A percentile compares a stretch with the other conserved stretches of the same genome.
Evolutionary conservation across 495 filamentous ascomycete genomes (phyloP).

Genomic region (Daldinia loculata): DNA sequence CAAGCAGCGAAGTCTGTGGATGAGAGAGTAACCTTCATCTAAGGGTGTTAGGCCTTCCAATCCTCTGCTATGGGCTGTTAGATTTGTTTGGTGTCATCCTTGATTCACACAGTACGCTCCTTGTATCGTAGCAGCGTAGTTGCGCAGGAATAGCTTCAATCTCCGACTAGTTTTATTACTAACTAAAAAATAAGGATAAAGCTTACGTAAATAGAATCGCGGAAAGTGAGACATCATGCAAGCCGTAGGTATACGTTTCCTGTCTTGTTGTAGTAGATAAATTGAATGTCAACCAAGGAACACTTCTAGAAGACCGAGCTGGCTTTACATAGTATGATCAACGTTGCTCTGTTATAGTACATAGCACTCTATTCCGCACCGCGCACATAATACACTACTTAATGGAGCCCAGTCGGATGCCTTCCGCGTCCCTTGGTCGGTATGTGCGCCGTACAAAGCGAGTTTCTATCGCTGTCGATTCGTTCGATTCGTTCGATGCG

Average conservation of each 20-base stretch:
- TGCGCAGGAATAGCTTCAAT: constrained; percentile 3
- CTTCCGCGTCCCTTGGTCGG: constrained; percentile 24
- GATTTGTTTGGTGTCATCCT: constrained; percentile 12
- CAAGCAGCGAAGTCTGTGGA: constrained; percentile 15
- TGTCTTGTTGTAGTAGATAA: constrained; percentile 36
- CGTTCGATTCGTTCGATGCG: neutral
- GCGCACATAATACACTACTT: constrained; percentile 12
- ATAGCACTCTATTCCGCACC: constrained; percentile 9
- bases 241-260: constrained; percentile 26
- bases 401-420: constrained; percentile 33
- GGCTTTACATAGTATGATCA: constrained; percentile 27
- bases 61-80: neutral
- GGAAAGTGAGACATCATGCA: constrained; percentile 32
- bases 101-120: constrained; percentile 14
- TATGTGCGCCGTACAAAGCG: neutral
- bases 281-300: constrained; percentile 30
- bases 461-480: neutral
- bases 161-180: neutral
- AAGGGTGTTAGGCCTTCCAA: neutral
- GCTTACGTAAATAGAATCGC: neutral
- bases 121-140: neutral
- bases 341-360: constrained; percentile 25
- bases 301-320: constrained; percentile 36
- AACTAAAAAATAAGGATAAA: no score
- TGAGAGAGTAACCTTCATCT: neutral